Evolutionary conservation across 2,329 filamentous ascomycete species (phyloP).

Genomic region (Aspergillus aculeatinus): DNA sequence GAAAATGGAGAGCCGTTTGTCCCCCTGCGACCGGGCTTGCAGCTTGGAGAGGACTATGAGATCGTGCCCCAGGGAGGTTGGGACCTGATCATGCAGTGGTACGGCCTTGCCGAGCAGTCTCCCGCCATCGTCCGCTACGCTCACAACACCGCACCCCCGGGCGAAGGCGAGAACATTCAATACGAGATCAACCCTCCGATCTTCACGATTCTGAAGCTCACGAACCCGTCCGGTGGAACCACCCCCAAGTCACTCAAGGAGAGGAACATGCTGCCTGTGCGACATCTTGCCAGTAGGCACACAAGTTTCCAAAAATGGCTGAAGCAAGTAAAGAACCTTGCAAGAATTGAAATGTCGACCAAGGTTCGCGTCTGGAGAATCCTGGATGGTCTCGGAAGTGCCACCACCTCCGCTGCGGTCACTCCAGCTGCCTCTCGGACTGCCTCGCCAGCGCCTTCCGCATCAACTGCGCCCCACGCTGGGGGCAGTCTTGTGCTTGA

Average conservation of each 20-base stretch:
- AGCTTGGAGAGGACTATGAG: slow-evolving; percentile 68
- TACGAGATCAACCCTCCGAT: slow-evolving; percentile 84
- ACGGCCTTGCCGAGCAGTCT: slow-evolving; percentile 70
- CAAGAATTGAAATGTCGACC: slow-evolving; percentile 65
- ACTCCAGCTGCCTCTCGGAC: slow-evolving; percentile 47
- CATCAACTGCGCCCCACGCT: slow-evolving; percentile 42
- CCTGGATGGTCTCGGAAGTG: slow-evolving; percentile 44
- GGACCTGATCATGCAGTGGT: slow-evolving; percentile 78
- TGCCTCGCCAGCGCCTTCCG: slow-evolving; percentile 45
- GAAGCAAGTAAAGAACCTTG: slow-evolving; percentile 66
- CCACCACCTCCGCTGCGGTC: slow-evolving; percentile 44
- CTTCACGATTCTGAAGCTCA: slow-evolving; percentile 79
- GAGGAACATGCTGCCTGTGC: slow-evolving; percentile 60
- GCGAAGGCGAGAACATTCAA: slow-evolving; percentile 65
- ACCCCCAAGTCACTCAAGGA: slow-evolving; percentile 62
- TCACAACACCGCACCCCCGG: slow-evolving; percentile 67
- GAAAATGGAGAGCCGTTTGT: slow-evolving; percentile 60
- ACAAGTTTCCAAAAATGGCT: slow-evolving; percentile 73
- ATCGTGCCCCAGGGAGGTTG: slow-evolving; percentile 77
- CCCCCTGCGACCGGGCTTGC: slow-evolving; percentile 67
- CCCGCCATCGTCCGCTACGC: slow-evolving; percentile 72
- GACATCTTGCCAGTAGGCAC: slow-evolving; percentile 69
- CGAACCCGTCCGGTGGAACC: slow-evolving; percentile 56
- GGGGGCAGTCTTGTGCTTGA: slow-evolving; percentile 60
- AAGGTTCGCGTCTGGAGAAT: slow-evolving; percentile 79